Evolutionary conservation across 768 basidiomycete genomes (phyloP).

Genomic region (Tricholoma terreum): DNA sequence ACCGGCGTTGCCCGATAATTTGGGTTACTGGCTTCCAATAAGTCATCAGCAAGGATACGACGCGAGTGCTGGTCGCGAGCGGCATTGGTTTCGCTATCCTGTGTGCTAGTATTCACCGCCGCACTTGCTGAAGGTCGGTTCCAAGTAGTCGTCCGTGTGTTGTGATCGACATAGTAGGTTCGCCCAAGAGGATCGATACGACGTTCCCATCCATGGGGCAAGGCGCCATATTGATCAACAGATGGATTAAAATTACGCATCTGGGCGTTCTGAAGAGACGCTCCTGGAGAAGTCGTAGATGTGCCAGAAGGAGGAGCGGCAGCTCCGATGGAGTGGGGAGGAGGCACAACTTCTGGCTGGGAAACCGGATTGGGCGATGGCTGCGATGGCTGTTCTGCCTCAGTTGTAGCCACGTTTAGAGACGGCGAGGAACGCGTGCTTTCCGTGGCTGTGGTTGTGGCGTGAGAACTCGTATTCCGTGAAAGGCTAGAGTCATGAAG

Average conservation of each 20-base stretch:
- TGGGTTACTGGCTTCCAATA: constrained; percentile 69
- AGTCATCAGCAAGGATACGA: constrained; percentile 80
- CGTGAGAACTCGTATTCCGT: constrained; percentile 66
- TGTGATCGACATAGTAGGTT: constrained; percentile 99
- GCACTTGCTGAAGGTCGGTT: constrained; percentile 83
- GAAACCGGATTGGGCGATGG: constrained; percentile 20
- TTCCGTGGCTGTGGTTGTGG: constrained; percentile 49
- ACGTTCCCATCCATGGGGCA: constrained; percentile 94
- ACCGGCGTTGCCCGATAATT: constrained; percentile 31
- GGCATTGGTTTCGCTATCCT: constrained; percentile 78
- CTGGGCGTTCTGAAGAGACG: constrained; percentile 47
- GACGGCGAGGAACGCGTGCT: constrained; percentile 39
- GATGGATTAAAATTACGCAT: constrained; percentile 91
- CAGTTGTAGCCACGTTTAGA: constrained; percentile 22
- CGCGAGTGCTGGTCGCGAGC: constrained; percentile 85
- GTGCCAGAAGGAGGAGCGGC: constrained; percentile 23
- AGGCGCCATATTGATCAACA: constrained; percentile 88
- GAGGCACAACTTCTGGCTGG: constrained; percentile 25
- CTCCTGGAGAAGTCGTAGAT: constrained; percentile 31
- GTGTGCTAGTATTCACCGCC: constrained; percentile 63
- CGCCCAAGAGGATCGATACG: constrained; percentile 94
- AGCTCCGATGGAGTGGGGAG: constrained; percentile 19
- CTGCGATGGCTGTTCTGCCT: constrained; percentile 22
- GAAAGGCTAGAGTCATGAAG: constrained; percentile 49
- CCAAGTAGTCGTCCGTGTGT: constrained; percentile 97